Conservation (phyloP, 2,329 filamentous ascomycete genomes). For the Talaromyces sp. region DNA sequence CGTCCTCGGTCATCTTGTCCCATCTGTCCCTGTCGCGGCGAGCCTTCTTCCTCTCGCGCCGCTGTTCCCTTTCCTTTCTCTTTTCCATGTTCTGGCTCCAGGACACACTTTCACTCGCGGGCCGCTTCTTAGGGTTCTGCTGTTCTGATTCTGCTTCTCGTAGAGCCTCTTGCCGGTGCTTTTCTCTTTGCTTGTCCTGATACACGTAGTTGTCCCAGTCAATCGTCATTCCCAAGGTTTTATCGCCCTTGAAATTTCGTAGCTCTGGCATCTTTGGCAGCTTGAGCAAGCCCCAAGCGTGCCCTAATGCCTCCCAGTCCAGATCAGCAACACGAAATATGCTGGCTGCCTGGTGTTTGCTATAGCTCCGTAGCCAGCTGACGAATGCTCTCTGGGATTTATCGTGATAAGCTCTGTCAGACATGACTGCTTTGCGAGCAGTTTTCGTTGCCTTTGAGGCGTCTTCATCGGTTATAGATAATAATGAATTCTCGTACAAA, state of each 20-base stretch:
- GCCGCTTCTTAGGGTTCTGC: constrained; percentile 47
- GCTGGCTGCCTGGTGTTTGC: constrained; percentile 81
- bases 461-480: constrained; percentile 58
- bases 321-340: constrained; percentile 82
- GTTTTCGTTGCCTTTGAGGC: constrained; percentile 52
- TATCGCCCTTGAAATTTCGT: constrained; percentile 66
- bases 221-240: constrained; percentile 49
- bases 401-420: constrained; percentile 68
- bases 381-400: constrained; percentile 90
- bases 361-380: constrained; percentile 86
- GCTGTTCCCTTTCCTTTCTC: constrained; percentile 57
- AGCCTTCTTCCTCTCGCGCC: constrained; percentile 60
- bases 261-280: constrained; percentile 93
- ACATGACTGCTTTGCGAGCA: constrained; percentile 54
- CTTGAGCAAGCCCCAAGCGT: constrained; percentile 78
- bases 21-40: constrained; percentile 59
- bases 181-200: constrained; percentile 67
- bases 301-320: constrained; percentile 76
- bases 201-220: constrained; percentile 67
- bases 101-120: constrained; percentile 55
- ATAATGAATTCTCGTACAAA: constrained; percentile 53
- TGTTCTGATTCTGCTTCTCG: constrained; percentile 41
- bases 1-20: constrained; percentile 64
- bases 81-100: constrained; percentile 69
- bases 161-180: constrained; percentile 55